phyloP scores from a whole-genome alignment of 2,329 filamentous ascomycete genomes.

The Arthrobotrys musiformis region DNA sequence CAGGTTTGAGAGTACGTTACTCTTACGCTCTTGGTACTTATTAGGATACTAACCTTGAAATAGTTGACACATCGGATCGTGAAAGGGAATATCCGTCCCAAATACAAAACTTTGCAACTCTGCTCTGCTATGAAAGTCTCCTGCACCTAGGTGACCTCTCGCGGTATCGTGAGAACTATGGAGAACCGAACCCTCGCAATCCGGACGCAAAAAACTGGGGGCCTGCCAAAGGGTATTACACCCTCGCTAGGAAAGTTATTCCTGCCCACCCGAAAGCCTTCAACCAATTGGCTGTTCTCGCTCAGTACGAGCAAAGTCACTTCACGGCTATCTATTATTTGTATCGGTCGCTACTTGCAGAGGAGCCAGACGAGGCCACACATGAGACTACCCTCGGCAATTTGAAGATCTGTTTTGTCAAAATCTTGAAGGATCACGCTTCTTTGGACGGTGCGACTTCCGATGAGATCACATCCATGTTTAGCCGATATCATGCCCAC shows the following conservation, averaged over 20 bases:
- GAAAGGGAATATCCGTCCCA: slow-evolving; percentile 63
- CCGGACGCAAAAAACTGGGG: slow-evolving; percentile 73
- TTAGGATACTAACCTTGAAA: slow-evolving; percentile 15
- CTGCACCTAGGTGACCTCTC: slow-evolving; percentile 90
- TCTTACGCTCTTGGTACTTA: slow-evolving; percentile 19
- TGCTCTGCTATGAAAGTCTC: slow-evolving; percentile 82
- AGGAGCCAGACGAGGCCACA: slow-evolving; percentile 79
- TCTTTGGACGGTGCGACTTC: slow-evolving; percentile 66
- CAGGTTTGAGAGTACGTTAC: slow-evolving; percentile 65
- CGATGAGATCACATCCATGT: slow-evolving; percentile 79
- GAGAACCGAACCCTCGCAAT: slow-evolving; percentile 46
- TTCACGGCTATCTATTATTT: slow-evolving; percentile 89
- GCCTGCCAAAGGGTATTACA: slow-evolving; percentile 83
- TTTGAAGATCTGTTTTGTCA: slow-evolving; percentile 57
- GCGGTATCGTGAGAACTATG: slow-evolving; percentile 81
- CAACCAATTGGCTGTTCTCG: slow-evolving; percentile 90
- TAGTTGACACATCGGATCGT: slow-evolving; percentile 64
- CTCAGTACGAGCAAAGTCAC: slow-evolving; percentile 79
- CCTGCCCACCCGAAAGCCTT: slow-evolving; percentile 83
- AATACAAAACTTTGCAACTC: slow-evolving; percentile 68
- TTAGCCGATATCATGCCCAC: slow-evolving; percentile 84
- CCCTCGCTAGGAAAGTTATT: slow-evolving; percentile 79
- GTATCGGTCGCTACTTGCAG: slow-evolving; percentile 81
- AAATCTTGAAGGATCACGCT: slow-evolving; percentile 54
- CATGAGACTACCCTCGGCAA: slow-evolving; percentile 61